Evolutionary conservation across 257 asterid species (phyloP).

Genomic region (Penstemon davidsonii): DNA sequence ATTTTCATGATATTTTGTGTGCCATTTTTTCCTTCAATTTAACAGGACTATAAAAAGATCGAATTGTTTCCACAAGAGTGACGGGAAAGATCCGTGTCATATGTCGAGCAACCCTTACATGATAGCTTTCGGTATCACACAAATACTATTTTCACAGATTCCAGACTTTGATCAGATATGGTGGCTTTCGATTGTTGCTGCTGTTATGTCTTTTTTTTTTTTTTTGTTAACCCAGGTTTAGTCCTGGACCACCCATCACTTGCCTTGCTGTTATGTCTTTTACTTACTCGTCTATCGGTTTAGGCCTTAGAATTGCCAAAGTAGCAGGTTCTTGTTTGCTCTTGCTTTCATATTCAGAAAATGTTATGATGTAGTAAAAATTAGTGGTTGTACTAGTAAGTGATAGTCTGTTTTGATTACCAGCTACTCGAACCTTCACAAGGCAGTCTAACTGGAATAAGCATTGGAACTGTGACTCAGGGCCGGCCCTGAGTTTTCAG

Average conservation of each 20-base stretch:
- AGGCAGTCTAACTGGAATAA: constrained; percentile 56
- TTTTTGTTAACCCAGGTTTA: too few relatives aligned
- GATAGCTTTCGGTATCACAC: constrained; percentile 55
- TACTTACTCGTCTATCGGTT: constrained; percentile 51
- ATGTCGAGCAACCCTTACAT: constrained; percentile 60
- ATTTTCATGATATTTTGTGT: background rate
- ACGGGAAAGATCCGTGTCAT: constrained; percentile 48
- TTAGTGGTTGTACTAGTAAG: too few relatives aligned
- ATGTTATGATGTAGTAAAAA: too few relatives aligned
- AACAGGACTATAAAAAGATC: constrained; percentile 56
- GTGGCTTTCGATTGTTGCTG: constrained; percentile 57
- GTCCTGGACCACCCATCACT: too few relatives aligned
- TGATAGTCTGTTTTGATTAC: too few relatives aligned
- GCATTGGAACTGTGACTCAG: too few relatives aligned
- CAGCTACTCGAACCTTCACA: constrained; percentile 42
- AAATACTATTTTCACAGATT: constrained; percentile 55
- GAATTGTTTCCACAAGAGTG: constrained; percentile 52
- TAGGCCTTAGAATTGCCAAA: constrained; percentile 49
- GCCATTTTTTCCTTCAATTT: background rate
- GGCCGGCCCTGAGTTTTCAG: too few relatives aligned
- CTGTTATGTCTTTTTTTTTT: constrained; percentile 58
- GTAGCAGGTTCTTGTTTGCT: too few relatives aligned
- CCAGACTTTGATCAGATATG: constrained; percentile 55
- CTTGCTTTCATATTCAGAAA: too few relatives aligned
- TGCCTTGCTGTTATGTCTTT: too few relatives aligned